Conservation (phyloP, 192 early-diverging fungal genomes). For the Phycomyces nitens region DNA sequence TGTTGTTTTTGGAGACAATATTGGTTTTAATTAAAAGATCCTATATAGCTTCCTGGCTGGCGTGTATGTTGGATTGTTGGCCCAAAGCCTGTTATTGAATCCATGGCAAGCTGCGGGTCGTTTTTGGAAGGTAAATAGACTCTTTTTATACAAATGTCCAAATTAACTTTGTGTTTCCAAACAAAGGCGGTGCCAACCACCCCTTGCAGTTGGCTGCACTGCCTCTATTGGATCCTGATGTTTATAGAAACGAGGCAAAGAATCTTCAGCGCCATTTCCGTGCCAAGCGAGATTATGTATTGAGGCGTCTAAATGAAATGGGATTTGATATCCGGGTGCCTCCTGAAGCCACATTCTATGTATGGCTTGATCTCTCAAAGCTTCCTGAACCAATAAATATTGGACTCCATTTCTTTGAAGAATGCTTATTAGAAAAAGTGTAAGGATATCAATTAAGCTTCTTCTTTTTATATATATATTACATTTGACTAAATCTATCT, state of each 20-base stretch:
- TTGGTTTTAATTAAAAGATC: too few species aligned
- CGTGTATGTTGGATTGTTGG: constrained; percentile 55
- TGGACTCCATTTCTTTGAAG: constrained; percentile 53
- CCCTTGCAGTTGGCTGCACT: constrained; percentile 48
- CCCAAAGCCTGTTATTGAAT: constrained; percentile 47
- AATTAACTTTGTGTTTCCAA: not conserved
- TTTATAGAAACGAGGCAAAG: constrained; percentile 38
- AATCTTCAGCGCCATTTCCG: constrained; percentile 46
- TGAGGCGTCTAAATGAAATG: constrained; percentile 35
- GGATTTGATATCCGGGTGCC: constrained; percentile 38
- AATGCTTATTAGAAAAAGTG: constrained; percentile 51
- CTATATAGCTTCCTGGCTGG: constrained; percentile 50
- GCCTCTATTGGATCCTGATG: constrained; percentile 42
- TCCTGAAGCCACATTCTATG: constrained; percentile 54
- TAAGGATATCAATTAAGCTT: constrained; percentile 29
- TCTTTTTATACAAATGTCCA: not conserved
- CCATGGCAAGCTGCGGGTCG: constrained; percentile 45
- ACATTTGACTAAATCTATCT: too few species aligned
- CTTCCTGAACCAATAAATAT: constrained; percentile 52
- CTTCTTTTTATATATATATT: not conserved
- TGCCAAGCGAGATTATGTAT: constrained; percentile 46
- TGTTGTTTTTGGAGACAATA: too few species aligned
- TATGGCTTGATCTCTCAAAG: constrained; percentile 45
- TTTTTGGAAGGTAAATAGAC: constrained; percentile 41
- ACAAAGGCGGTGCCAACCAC: constrained; percentile 49